Evolutionary conservation across 208 protist species (phyloP).

Genomic region (Acanthamoeba pearcei): DNA sequence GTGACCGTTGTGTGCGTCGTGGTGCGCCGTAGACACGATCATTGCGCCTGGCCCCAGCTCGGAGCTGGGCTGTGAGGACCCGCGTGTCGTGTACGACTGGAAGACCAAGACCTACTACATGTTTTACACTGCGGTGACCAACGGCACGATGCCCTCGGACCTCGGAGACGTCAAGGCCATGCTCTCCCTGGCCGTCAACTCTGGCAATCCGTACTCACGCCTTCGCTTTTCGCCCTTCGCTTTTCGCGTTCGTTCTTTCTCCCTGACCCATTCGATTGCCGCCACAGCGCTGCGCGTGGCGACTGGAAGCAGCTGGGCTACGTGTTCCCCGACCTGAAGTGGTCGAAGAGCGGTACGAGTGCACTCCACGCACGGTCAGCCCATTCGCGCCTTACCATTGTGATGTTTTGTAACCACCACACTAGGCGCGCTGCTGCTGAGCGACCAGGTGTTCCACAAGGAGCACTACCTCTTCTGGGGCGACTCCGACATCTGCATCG

Average conservation of each 20-base stretch:
- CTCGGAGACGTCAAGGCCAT: conserved; percentile 11
- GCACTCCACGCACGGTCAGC: neutral
- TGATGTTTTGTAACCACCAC: neutral
- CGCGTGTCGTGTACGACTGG: conserved; percentile 43
- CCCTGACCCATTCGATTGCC: neutral
- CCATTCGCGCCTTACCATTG: neutral
- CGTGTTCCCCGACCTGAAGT: conserved; percentile 26
- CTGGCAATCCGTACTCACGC: neutral
- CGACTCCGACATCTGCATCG: conserved; percentile 22
- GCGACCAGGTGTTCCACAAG: neutral
- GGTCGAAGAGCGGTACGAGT: conserved; percentile 25
- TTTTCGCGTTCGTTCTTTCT: neutral
- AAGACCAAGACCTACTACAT: conserved; percentile 76
- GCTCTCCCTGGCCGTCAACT: conserved; percentile 23
- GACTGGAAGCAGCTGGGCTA: conserved; percentile 48
- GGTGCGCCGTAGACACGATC: neutral
- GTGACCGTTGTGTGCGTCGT: too few relatives aligned
- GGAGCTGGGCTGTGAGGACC: conserved; percentile 65
- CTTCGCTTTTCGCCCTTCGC: neutral
- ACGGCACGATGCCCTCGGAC: conserved; percentile 17
- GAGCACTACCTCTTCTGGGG: conserved; percentile 28
- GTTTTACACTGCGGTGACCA: conserved; percentile 73
- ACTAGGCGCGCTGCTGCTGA: neutral
- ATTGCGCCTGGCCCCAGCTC: conserved; percentile 19
- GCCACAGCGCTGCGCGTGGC: neutral